Evolutionary conservation across 1,284 basidiomycete species (phyloP).

Genomic region (Ganoderma lingzhi): DNA sequence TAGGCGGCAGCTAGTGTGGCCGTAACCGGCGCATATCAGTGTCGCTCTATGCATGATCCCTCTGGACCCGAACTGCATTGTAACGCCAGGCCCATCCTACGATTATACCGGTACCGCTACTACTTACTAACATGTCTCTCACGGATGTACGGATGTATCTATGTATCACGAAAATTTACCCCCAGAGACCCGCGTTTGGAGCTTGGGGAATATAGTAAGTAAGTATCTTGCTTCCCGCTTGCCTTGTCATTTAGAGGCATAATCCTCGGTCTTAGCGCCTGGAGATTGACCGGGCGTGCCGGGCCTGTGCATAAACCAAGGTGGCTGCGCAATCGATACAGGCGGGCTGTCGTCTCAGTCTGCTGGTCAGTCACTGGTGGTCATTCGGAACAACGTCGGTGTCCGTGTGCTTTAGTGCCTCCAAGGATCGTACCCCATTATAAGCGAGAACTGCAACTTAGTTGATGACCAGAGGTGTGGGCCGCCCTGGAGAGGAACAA

Average conservation of each 20-base stretch:
- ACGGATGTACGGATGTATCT: neutral
- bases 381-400: conserved; percentile 28
- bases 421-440: conserved; percentile 27
- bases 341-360: neutral
- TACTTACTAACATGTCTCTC: no score
- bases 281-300: neutral
- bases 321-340: neutral
- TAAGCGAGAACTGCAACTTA: conserved; percentile 23
- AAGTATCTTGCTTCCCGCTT: neutral
- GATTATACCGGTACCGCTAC: neutral
- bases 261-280: neutral
- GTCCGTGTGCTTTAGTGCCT: conserved; percentile 13
- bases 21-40: conserved; percentile 16
- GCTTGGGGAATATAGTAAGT: conserved; percentile 10
- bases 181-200: neutral
- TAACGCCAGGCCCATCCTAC: neutral
- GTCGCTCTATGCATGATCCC: neutral
- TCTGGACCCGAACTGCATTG: neutral
- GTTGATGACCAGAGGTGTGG: neutral
- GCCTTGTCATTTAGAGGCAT: conserved; percentile 20
- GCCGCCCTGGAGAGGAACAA: conserved; percentile 3
- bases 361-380: neutral
- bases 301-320: neutral
- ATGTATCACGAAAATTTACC: conserved; percentile 14
- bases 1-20: conserved; percentile 16